Conservation (phyloP, 148 eudicot genomes). For the Hydrangea macrophylla region DNA sequence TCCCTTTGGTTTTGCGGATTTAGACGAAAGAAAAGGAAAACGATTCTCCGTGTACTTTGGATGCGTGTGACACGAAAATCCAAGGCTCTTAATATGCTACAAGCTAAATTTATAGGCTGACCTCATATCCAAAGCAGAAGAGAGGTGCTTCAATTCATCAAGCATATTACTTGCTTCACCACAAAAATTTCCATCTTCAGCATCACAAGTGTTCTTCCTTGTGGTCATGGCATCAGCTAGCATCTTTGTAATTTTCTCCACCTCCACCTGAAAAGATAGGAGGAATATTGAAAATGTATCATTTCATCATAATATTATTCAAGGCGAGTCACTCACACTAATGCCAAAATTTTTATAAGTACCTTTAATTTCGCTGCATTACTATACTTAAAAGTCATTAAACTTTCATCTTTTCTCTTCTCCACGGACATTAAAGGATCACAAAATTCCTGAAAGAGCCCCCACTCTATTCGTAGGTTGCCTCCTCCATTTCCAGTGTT, state of each 20-base stretch:
- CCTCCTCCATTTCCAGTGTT: not conserved
- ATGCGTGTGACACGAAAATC: not conserved
- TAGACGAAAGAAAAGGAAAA: too few relatives aligned
- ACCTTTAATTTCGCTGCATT: conserved; percentile 24
- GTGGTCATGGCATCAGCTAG: not conserved
- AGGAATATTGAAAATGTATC: not conserved
- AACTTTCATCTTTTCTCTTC: not conserved
- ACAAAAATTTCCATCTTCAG: conserved; percentile 6
- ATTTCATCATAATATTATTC: not conserved
- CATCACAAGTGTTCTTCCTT: not conserved
- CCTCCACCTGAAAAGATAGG: conserved; percentile 11
- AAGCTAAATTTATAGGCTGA: not conserved
- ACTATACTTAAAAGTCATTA: not conserved
- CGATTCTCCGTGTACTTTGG: not conserved
- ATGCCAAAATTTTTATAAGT: not conserved
- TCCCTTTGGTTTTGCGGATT: too few relatives aligned
- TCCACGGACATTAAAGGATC: conserved; percentile 6
- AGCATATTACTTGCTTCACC: conserved; percentile 15
- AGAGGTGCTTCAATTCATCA: conserved; percentile 21
- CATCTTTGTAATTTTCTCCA: conserved; percentile 8
- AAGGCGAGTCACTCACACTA: not conserved
- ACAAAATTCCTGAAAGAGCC: conserved; percentile 11
- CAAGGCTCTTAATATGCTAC: not conserved
- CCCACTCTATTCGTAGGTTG: not conserved
- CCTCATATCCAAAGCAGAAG: conserved; percentile 21